phyloP scores from a whole-genome alignment of 305 asterid species.

The Plantago lanceolata region DNA sequence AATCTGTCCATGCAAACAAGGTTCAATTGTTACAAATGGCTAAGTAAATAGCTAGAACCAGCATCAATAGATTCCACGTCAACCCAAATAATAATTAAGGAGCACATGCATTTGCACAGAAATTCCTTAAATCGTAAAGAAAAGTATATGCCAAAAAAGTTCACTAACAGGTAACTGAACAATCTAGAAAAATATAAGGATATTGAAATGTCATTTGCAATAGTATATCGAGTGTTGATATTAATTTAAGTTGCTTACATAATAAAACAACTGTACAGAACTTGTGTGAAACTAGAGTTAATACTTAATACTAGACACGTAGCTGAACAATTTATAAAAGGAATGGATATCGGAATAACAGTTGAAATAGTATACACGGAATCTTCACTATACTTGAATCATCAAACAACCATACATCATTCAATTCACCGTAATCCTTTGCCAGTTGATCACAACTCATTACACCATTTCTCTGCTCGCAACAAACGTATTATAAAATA shows the following conservation, averaged over 20 bases:
- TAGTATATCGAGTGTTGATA: neutral
- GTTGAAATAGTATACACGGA: too few relatives aligned
- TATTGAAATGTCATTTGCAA: neutral
- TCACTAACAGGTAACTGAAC: neutral
- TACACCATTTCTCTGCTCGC: neutral
- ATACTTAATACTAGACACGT: neutral
- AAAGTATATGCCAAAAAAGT: neutral
- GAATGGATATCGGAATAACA: neutral
- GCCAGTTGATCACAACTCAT: slow-evolving; percentile 3
- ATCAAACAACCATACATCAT: slow-evolving; percentile 1
- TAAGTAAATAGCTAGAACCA: slow-evolving; percentile 16
- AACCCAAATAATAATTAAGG: slow-evolving; percentile 7
- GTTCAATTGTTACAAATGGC: slow-evolving; percentile 8
- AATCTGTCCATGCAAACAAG: slow-evolving; percentile 48
- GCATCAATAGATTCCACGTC: slow-evolving; percentile 5
- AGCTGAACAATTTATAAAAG: neutral
- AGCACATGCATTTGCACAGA: slow-evolving; percentile 4
- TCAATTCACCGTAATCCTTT: slow-evolving; percentile 7
- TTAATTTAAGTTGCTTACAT: slow-evolving; percentile 9
- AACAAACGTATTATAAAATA: neutral
- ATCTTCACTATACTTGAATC: neutral
- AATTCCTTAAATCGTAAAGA: neutral
- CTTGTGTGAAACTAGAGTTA: neutral
- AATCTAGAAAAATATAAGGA: neutral
- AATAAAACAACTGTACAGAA: slow-evolving; percentile 9